Conservation (phyloP, 2,329 filamentous ascomycete species). For the Trichoderma citrinoviride region DNA sequence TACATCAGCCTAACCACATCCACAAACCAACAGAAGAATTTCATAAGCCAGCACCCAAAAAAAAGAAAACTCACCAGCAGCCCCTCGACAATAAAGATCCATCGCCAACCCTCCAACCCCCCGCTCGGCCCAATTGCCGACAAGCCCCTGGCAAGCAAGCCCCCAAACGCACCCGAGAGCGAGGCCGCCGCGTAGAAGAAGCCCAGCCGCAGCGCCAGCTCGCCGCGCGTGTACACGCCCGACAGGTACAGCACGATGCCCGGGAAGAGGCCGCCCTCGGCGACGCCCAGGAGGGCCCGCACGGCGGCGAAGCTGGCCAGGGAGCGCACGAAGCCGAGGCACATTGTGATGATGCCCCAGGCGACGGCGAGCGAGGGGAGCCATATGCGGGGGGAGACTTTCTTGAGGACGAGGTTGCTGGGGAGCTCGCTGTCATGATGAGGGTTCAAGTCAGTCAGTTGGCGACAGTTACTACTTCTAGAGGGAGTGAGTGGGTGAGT, state of each 20-base stretch:
- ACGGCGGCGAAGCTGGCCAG: conserved; percentile 60
- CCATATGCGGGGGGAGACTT: conserved; percentile 58
- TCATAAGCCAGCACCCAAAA: no score
- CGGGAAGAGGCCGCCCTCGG: conserved; percentile 63
- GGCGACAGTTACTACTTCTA: neutral
- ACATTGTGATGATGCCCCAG: conserved; percentile 60
- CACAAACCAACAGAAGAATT: no score
- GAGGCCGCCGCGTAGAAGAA: conserved; percentile 67
- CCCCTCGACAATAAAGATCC: conserved; percentile 62
- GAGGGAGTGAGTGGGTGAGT: neutral
- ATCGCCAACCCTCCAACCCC: conserved; percentile 57
- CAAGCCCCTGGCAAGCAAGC: conserved; percentile 59
- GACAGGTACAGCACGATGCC: conserved; percentile 68
- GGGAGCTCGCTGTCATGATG: conserved; percentile 54
- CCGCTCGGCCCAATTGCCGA: conserved; percentile 56
- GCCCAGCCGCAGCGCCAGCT: conserved; percentile 62
- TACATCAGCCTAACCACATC: no score
- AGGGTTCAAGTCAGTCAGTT: neutral
- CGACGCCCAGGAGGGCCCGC: conserved; percentile 59
- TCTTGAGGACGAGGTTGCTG: conserved; percentile 62
- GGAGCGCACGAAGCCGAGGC: conserved; percentile 52
- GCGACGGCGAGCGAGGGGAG: conserved; percentile 53
- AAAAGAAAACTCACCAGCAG: conserved; percentile 34
- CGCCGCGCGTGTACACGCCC: conserved; percentile 57
- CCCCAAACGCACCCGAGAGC: conserved; percentile 59